These are phyloP conservation scores for Phytophthora idaei DNA, from an alignment of 352 stramenopile genomes.

Conservation along the genomic window DNA sequence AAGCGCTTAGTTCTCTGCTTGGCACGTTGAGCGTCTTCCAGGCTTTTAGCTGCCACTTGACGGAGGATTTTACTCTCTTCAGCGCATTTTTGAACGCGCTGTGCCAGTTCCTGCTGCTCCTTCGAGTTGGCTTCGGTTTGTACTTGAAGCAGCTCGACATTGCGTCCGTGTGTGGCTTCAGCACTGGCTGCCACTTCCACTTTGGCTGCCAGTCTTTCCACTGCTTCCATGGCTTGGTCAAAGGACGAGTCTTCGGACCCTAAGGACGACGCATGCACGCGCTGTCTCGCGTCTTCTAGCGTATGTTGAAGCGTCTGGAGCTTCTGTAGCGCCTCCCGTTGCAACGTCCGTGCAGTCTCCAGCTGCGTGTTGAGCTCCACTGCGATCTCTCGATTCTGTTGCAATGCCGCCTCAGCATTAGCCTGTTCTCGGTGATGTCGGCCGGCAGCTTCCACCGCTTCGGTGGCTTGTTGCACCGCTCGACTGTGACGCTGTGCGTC, in stretches of 20 bases:
- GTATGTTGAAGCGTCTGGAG: slow-evolving; percentile 29
- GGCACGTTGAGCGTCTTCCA: slow-evolving; percentile 62
- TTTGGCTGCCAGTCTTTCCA: slow-evolving; percentile 61
- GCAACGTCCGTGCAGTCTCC: slow-evolving; percentile 30
- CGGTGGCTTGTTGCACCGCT: slow-evolving; percentile 50
- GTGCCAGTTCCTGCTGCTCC: slow-evolving; percentile 39
- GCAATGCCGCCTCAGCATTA: slow-evolving; percentile 37
- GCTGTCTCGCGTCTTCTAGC: slow-evolving; percentile 39
- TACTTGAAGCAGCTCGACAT: slow-evolving; percentile 34
- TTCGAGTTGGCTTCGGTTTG: slow-evolving; percentile 23
- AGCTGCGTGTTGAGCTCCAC: slow-evolving; percentile 39
- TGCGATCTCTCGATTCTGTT: slow-evolving; percentile 35
- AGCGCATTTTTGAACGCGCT: slow-evolving; percentile 31
- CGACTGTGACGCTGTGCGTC: slow-evolving; percentile 48
- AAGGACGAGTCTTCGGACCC: slow-evolving; percentile 19
- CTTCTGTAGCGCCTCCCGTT: slow-evolving; percentile 37
- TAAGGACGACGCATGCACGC: slow-evolving; percentile 41
- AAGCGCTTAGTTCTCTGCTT: slow-evolving; percentile 60
- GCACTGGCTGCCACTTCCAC: slow-evolving; percentile 54
- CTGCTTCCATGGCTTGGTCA: slow-evolving; percentile 27
- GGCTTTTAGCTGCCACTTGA: slow-evolving; percentile 45
- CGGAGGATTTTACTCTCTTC: slow-evolving; percentile 51
- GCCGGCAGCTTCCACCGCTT: slow-evolving; percentile 51
- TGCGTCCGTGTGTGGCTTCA: slow-evolving; percentile 50
- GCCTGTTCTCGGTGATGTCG: slow-evolving; percentile 35